Percentiles rank a stretch among this genome's conserved stretches.
Conservation (phyloP, 768 basidiomycete genomes). For the Rhodotorula toruloides region DNA sequence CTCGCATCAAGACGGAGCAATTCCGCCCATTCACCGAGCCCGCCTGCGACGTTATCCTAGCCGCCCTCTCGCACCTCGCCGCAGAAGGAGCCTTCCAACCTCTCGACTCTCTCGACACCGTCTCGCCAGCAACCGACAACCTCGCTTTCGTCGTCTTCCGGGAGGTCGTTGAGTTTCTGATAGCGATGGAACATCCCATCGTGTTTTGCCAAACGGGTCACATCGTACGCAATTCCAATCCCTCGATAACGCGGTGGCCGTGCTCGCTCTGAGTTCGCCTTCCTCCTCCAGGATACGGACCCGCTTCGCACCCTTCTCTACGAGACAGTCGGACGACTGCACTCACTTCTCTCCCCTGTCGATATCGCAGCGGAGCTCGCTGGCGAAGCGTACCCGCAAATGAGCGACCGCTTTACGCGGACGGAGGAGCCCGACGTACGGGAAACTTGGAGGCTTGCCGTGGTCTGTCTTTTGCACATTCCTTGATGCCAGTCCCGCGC, state of each 20-base stretch:
- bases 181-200: no score
- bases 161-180: no score
- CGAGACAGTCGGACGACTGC: not conserved
- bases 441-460: no score
- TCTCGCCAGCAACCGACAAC: not conserved
- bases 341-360: not conserved
- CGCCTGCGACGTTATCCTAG: not conserved
- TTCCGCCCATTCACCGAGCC: not conserved
- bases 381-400: not conserved
- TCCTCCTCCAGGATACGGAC: not conserved
- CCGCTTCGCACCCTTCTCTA: not conserved
- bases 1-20: not conserved
- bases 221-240: no score
- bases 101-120: fast-evolving
- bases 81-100: not conserved
- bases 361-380: not conserved
- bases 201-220: no score
- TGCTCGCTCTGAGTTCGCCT: not conserved
- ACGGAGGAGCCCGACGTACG: no score
- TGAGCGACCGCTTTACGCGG: not conserved
- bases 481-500: no score
- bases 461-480: no score
- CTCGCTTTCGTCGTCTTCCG: not conserved
- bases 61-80: not conserved
- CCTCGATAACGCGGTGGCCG: not conserved